Evolutionary conservation across 306 rosid species (phyloP), one percentile per base, ranked within the genome.

Genomic region (Corylus heterophylla): DNA sequence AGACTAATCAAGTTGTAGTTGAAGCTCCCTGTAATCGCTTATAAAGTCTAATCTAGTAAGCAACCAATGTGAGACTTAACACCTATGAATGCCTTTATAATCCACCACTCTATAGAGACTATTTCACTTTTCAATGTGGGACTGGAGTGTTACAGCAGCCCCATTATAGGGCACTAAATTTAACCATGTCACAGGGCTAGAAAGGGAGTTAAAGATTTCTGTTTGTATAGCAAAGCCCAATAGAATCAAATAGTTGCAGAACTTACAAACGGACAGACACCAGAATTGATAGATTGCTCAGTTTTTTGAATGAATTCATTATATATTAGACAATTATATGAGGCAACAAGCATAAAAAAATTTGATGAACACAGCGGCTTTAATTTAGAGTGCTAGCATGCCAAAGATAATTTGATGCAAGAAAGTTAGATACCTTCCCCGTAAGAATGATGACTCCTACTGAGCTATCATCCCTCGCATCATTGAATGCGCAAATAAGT

Each of bases 381-480:
- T 18, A 47, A 16, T n/a, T 22, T 16, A 51, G 58, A 61, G 18
- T 52, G 39, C 18, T 25, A 16, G n/a, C 29, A 49, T 17, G 64
- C 6, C 45, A 31, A 44, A 29, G 10, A 48, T 39, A 49, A 12
- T 72, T 72, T 17, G 27, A 39, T 37, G 50, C 22, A 31, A 35
- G 3, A 58, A 0, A 50, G 39, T 10, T 2, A 37, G 27, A 22
- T 69, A 94, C 98, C 92, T 79, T 92, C 63, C 97, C 97, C 0
- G 97, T 89, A 49, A 94, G 86, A 87, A 94, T 85, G 74, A 94
- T 86, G 59, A 89, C 97, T 44, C 98, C 98, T n/a, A 94, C 35
- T 22, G 92, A 86, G 54, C 79, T 75, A 76, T 94, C 97, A 31
- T 91, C 90, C 82, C 97, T 89, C 7, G 95, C 95, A 79, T 94